These are phyloP conservation scores for Paramyrothecium roridum DNA, from an alignment of 2,329 filamentous ascomycete species.

Conservation along the genomic window DNA sequence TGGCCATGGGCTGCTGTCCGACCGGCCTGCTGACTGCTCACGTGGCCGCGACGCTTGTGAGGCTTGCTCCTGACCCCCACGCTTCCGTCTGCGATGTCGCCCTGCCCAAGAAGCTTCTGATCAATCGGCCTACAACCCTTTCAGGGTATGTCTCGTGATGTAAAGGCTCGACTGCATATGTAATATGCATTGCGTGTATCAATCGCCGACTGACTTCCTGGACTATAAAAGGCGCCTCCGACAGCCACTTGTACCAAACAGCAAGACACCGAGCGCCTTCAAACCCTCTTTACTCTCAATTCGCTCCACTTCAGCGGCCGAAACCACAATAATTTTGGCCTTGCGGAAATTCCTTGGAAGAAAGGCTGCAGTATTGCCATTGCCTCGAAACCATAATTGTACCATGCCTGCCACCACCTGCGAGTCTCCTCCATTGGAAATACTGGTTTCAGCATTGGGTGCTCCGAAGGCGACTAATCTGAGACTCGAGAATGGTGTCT, in stretches of 20 bases:
- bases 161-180: background rate
- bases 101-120: background rate
- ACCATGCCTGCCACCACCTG: too few species aligned
- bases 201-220: background rate
- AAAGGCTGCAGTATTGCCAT: too few species aligned
- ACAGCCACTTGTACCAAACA: background rate
- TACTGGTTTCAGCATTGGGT: background rate
- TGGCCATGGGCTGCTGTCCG: background rate
- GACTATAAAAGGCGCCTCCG: background rate
- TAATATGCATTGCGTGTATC: background rate
- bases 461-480: conserved; percentile 16
- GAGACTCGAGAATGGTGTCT: conserved; percentile 26
- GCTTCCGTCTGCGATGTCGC: background rate
- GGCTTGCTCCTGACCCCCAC: background rate
- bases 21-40: background rate
- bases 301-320: too few species aligned
- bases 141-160: background rate
- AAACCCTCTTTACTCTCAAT: too few species aligned
- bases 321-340: too few species aligned
- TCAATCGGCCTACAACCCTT: background rate
- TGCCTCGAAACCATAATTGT: too few species aligned
- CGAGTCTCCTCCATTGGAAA: too few species aligned
- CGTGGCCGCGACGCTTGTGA: background rate
- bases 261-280: too few species aligned
- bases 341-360: too few species aligned